A percentile compares a stretch with the other conserved stretches of the same genome.
Conservation (phyloP, 1,284 basidiomycete genomes). For the Ceratobasidium sp. region DNA sequence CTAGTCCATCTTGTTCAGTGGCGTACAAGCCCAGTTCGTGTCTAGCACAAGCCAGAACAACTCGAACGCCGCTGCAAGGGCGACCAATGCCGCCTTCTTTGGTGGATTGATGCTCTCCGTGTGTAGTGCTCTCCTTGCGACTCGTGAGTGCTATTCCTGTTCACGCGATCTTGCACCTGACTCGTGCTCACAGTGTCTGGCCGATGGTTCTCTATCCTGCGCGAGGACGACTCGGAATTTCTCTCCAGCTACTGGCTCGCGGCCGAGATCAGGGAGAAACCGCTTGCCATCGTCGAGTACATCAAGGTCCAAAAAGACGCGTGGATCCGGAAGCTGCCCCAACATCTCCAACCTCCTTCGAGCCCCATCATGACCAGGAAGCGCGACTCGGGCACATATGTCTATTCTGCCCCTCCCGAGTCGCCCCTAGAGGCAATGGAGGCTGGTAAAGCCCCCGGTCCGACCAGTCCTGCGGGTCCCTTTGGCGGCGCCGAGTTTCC, state of each 20-base stretch:
- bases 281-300: not conserved
- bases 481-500: not conserved
- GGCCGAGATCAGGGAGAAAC: slow-evolving; percentile 6
- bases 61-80: slow-evolving; percentile 7
- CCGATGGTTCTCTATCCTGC: slow-evolving; percentile 38
- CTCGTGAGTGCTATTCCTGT: not conserved
- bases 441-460: not conserved
- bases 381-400: slow-evolving; percentile 2
- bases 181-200: slow-evolving; percentile 6
- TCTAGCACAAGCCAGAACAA: slow-evolving; percentile 19
- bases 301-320: slow-evolving; percentile 30
- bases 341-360: slow-evolving; percentile 6
- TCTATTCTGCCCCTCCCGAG: slow-evolving; percentile 1
- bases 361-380: not conserved
- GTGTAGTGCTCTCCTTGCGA: slow-evolving; percentile 23
- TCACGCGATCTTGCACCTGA: not conserved
- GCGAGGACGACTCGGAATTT: slow-evolving; percentile 40
- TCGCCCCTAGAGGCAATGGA: slow-evolving; percentile 4
- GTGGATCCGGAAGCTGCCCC: slow-evolving; percentile 20
- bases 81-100: slow-evolving; percentile 27
- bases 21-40: slow-evolving; percentile 35
- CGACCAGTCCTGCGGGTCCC: not conserved
- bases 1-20: slow-evolving; percentile 32
- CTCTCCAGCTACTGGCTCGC: slow-evolving; percentile 38
- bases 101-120: slow-evolving; percentile 34